These are phyloP conservation scores for Epichloe gansuensis DNA, from an alignment of 2,329 filamentous ascomycete species.

Conservation along the genomic window DNA sequence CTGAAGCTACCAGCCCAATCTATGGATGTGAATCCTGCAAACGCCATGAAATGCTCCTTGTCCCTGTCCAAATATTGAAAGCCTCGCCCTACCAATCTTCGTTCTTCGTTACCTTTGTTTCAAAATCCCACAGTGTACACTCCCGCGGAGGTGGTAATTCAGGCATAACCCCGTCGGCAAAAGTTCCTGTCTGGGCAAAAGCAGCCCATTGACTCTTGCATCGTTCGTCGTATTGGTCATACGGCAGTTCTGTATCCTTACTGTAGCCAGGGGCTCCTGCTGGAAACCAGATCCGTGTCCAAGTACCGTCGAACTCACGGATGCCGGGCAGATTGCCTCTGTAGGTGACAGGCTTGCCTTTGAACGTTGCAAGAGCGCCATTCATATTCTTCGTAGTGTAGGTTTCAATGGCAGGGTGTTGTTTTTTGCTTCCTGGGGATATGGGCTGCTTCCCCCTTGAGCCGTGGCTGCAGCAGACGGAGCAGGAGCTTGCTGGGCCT, in stretches of 20 bases:
- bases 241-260: conserved; percentile 48
- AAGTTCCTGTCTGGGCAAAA: conserved; percentile 53
- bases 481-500: conserved; percentile 8
- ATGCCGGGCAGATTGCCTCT: conserved; percentile 35
- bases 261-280: conserved; percentile 53
- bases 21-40: neutral
- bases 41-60: conserved; percentile 11
- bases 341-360: conserved; percentile 51
- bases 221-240: conserved; percentile 45
- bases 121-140: conserved; percentile 61
- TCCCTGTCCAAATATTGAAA: neutral
- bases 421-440: conserved; percentile 29
- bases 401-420: conserved; percentile 31
- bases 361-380: conserved; percentile 44
- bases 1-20: neutral
- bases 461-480: neutral
- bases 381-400: conserved; percentile 32
- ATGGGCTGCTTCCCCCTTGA: conserved; percentile 21
- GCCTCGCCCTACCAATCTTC: neutral
- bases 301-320: conserved; percentile 39
- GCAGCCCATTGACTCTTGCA: conserved; percentile 51
- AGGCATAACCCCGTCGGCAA: conserved; percentile 61
- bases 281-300: conserved; percentile 61
- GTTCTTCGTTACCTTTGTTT: conserved; percentile 6
- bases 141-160: conserved; percentile 66